Evolutionary conservation across 2,329 filamentous ascomycete species (phyloP).

Genomic region (Microcyclospora pomicola): DNA sequence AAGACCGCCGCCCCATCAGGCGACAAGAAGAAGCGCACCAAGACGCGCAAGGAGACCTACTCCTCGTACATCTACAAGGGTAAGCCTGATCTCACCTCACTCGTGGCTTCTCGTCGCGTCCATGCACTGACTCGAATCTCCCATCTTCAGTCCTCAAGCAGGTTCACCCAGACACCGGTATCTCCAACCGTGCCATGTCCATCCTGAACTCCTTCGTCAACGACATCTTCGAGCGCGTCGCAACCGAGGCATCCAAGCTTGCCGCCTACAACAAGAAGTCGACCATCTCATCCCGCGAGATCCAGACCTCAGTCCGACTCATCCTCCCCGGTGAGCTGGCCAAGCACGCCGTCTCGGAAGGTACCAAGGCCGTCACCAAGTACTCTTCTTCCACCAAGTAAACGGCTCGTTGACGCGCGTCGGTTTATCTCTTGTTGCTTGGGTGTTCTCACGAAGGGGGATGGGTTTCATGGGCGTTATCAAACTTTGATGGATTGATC

Average conservation of each 20-base stretch:
- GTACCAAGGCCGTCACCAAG: slow-evolving; percentile 99
- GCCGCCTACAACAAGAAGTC: slow-evolving; percentile 99
- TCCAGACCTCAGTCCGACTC: slow-evolving; percentile 95
- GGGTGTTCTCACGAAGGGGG: slow-evolving; percentile 19
- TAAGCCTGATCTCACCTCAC: slow-evolving; percentile 33
- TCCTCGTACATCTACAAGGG: slow-evolving; percentile 99
- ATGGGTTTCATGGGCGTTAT: slow-evolving; percentile 32
- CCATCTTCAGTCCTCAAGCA: slow-evolving; percentile 78
- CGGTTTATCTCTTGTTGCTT: slow-evolving; percentile 27
- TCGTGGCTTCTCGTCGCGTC: slow-evolving; percentile 4
- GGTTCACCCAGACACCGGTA: slow-evolving; percentile 99
- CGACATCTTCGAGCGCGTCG: slow-evolving; percentile 98
- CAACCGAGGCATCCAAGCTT: slow-evolving; percentile 96
- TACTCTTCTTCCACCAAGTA: slow-evolving; percentile 99
- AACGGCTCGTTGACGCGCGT: slow-evolving; percentile 28
- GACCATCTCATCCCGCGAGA: slow-evolving; percentile 97
- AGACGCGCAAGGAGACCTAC: slow-evolving; percentile 99
- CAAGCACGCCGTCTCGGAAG: slow-evolving; percentile 98
- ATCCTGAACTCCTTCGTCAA: slow-evolving; percentile 99
- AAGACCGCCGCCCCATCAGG: slow-evolving; percentile 86
- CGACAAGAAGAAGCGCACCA: slow-evolving; percentile 99
- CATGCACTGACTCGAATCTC: background rate
- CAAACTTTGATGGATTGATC: too few species aligned
- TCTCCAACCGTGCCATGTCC: slow-evolving; percentile 99
- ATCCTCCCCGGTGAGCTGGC: slow-evolving; percentile 97